A percentile compares a stretch with the other conserved stretches of the same genome.
phyloP scores from a whole-genome alignment of 2,329 filamentous ascomycete genomes.

The Ascochyta rabiei region DNA sequence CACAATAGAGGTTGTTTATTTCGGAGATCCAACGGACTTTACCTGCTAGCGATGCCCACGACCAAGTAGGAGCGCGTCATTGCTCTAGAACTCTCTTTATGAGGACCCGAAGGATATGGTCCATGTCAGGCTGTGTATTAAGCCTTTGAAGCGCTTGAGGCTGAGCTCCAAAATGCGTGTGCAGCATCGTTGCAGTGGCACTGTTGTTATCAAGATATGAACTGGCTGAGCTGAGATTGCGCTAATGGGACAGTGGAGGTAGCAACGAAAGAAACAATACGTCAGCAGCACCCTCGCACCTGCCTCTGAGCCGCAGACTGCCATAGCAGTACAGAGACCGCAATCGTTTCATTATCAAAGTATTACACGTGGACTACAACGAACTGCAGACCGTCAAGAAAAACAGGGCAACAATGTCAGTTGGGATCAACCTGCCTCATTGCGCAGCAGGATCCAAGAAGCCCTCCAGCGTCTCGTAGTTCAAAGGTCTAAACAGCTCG shows the following conservation, averaged over 20 bases:
- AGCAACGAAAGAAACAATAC: neutral
- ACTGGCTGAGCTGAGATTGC: neutral
- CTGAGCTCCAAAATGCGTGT: neutral
- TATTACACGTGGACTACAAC: neutral
- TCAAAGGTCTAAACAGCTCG: conserved; percentile 46
- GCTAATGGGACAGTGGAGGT: neutral
- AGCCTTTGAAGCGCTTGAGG: neutral
- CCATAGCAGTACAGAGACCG: no score
- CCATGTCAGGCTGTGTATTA: neutral
- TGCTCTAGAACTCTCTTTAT: no score
- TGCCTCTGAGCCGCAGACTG: neutral
- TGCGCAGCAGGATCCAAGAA: conserved; percentile 38
- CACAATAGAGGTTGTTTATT: no score
- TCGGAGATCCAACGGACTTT: no score
- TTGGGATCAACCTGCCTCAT: neutral
- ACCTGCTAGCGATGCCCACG: no score
- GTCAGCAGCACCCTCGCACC: neutral
- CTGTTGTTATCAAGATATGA: no score
- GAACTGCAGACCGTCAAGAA: neutral
- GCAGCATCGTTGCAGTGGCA: neutral
- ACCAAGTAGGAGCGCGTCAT: no score
- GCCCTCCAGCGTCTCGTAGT: conserved; percentile 44
- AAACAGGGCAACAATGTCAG: neutral
- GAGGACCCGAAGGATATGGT: no score
- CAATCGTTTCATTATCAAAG: neutral